Conservation (phyloP, 2,329 filamentous ascomycete genomes). For the Hymenoscyphus linearis region DNA sequence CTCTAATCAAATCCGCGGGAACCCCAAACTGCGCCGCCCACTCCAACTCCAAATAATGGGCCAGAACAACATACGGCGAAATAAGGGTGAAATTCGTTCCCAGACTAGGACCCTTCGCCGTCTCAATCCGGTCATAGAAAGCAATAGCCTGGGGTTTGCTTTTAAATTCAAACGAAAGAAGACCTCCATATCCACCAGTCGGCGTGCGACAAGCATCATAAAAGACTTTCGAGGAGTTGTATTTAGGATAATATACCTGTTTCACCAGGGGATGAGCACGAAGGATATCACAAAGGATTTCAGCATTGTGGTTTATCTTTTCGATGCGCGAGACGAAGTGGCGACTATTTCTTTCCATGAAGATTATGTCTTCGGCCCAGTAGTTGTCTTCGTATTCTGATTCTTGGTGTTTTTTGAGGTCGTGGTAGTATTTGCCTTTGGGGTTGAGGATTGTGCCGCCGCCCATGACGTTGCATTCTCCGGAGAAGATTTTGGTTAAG, state of each 20-base stretch:
- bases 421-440: conserved; percentile 62
- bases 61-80: conserved; percentile 85
- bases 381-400: conserved; percentile 79
- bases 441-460: conserved; percentile 65
- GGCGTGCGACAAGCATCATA: conserved; percentile 76
- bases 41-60: conserved; percentile 87
- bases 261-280: conserved; percentile 59
- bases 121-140: conserved; percentile 83
- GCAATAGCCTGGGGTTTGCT: conserved; percentile 63
- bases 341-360: conserved; percentile 92
- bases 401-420: conserved; percentile 61
- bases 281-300: conserved; percentile 73
- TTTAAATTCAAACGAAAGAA: conserved; percentile 80
- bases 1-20: conserved; percentile 70
- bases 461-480: conserved; percentile 97
- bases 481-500: conserved; percentile 94
- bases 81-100: conserved; percentile 95
- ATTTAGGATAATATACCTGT: conserved; percentile 81
- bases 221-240: conserved; percentile 58
- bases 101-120: conserved; percentile 87
- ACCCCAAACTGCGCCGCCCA: conserved; percentile 84
- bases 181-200: conserved; percentile 79
- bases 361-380: conserved; percentile 90
- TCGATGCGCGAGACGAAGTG: conserved; percentile 81
- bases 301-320: conserved; percentile 79